Percentiles rank a stretch among this genome's conserved stretches.
These are phyloP conservation scores for Candida suzukii DNA, from an alignment of 805 yeast species.

Conservation along the genomic window DNA sequence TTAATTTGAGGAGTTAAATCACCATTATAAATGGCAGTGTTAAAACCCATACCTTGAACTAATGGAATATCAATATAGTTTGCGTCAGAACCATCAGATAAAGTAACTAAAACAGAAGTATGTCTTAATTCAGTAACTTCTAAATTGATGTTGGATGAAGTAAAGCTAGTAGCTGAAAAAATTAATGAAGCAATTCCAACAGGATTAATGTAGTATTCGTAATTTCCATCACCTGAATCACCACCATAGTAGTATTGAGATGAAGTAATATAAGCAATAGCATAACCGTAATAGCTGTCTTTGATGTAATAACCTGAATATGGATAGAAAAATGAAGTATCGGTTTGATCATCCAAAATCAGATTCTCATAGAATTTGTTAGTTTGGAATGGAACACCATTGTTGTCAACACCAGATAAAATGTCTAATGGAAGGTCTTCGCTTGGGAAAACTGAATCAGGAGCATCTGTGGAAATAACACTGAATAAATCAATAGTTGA, in stretches of 20 bases:
- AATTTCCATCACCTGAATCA: slow-evolving; percentile 32
- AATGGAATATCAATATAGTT: slow-evolving; percentile 40
- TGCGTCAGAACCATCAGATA: slow-evolving; percentile 26
- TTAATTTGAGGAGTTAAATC: slow-evolving; percentile 36
- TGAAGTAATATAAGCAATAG: slow-evolving; percentile 48
- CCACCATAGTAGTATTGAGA: slow-evolving; percentile 40
- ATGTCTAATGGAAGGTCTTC: slow-evolving; percentile 36
- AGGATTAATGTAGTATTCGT: slow-evolving; percentile 49
- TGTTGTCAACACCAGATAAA: slow-evolving; percentile 40
- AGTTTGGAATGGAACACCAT: slow-evolving; percentile 48
- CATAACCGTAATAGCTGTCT: slow-evolving; percentile 45
- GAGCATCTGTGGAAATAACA: slow-evolving; percentile 37
- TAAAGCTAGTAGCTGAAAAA: slow-evolving; percentile 46
- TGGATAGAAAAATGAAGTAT: slow-evolving; percentile 59
- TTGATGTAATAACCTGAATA: slow-evolving; percentile 47
- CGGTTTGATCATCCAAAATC: slow-evolving; percentile 45
- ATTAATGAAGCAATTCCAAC: slow-evolving; percentile 46
- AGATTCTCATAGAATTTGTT: slow-evolving; percentile 72
- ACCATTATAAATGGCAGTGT: slow-evolving; percentile 44
- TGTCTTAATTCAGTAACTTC: slow-evolving; percentile 39
- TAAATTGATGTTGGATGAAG: slow-evolving; percentile 29
- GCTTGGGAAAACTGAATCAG: slow-evolving; percentile 39
- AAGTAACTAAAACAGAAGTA: slow-evolving; percentile 43
- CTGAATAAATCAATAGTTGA: slow-evolving; percentile 38
- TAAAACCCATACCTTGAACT: slow-evolving; percentile 57